Base-by-base conservation (phyloP, 345 rosid species). In the Populus nigra region DNA sequence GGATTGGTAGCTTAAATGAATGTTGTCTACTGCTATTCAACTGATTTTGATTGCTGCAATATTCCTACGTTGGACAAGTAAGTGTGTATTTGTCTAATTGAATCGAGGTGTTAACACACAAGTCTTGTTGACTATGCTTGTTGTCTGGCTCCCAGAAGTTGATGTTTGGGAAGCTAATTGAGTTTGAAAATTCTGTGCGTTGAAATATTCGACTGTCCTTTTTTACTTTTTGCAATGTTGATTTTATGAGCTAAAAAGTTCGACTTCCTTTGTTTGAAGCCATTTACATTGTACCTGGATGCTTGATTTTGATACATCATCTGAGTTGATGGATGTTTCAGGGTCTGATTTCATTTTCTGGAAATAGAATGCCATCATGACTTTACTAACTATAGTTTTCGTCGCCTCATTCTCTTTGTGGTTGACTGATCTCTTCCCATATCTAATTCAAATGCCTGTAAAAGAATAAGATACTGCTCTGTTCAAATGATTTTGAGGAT, bases 21-120 rank as follows among this genome's bases (percentile, higher is more conserved):
- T 25, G 2, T 65, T 45, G 43, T 29, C 22, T 20, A 2, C 27
- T 8, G 2, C 29, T 18, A 5, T 65, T 43, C n/a, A 17, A n/a
- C n/a, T 38, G 22, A 76, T 68, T 68, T 38, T 68, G 53, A 38
- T 38, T 23, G 38, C 11, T 76, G 73, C 57, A 43, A n/a, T 45
- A 63, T 39, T 39, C 43, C 43, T 39, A 39, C 43, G 10, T 1
- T 15, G 50, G 50, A 15, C 50, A 3, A 47, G 50, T 47, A 41
- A 41, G 15, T 41, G 15, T 41, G 10, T 41, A 13, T 1, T 1
- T 47, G 5, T 15, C 17, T 47, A 47, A 47, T 15, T 4, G 5
- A 47, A 18, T 15, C 11, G 5, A 47, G 16, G 50, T 47, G 35
- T 33, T 3, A 29, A 23, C 18, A 63, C 67, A 23, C 35, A 29